Conservation (phyloP, 2,329 filamentous ascomycete genomes). For the Thelonectria rubi region DNA sequence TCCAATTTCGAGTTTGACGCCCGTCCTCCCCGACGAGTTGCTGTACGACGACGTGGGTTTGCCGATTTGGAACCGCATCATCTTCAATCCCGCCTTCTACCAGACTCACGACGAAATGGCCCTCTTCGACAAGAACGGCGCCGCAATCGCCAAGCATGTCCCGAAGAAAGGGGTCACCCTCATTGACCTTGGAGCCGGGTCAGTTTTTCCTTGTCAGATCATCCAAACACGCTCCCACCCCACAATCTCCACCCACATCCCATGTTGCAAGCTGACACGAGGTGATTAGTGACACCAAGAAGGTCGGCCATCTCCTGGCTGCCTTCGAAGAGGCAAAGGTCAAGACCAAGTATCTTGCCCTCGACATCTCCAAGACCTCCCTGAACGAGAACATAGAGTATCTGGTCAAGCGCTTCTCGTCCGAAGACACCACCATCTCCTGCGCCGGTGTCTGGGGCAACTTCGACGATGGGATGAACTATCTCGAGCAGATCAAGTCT, state of each 20-base stretch:
- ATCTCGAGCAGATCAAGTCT: constrained; percentile 43
- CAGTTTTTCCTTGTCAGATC: constrained; percentile 37
- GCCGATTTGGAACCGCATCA: constrained; percentile 53
- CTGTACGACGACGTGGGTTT: constrained; percentile 52
- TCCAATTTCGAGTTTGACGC: constrained; percentile 34
- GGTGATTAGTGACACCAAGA: constrained; percentile 50
- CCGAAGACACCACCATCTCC: constrained; percentile 40
- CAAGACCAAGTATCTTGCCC: constrained; percentile 49
- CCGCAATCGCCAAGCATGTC: constrained; percentile 46
- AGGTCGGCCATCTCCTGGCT: constrained; percentile 51
- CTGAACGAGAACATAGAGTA: constrained; percentile 47
- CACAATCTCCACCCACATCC: constrained; percentile 20
- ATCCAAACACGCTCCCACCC: constrained; percentile 3
- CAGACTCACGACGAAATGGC: constrained; percentile 53
- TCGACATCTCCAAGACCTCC: constrained; percentile 52
- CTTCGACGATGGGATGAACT: constrained; percentile 49
- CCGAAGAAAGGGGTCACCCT: constrained; percentile 46
- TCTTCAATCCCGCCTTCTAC: constrained; percentile 52
- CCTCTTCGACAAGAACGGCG: constrained; percentile 48
- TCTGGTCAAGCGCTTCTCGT: constrained; percentile 44
- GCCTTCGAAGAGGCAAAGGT: constrained; percentile 46
- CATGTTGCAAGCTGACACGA: constrained; percentile 29
- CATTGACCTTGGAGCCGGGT: constrained; percentile 55
- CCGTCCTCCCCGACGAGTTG: constrained; percentile 51
- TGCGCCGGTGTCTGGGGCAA: constrained; percentile 53